Evolutionary conservation across 1,284 basidiomycete species (phyloP).

Genomic region (Agaricales sp.): DNA sequence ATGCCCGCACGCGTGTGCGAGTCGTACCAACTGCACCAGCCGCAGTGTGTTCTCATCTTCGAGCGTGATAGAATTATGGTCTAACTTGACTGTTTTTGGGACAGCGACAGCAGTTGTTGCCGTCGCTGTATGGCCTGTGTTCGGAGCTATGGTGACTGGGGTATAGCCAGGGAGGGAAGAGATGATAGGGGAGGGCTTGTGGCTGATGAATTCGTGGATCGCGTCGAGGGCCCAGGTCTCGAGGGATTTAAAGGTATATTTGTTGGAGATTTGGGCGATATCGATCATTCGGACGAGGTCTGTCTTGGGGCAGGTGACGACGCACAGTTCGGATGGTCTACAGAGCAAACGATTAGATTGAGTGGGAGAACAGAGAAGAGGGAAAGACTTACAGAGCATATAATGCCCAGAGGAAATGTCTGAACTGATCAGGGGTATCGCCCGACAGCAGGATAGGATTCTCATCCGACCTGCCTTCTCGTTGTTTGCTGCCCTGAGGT

Average conservation of each 20-base stretch:
- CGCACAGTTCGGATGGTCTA: slow-evolving; percentile 49
- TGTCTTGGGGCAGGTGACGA: slow-evolving; percentile 31
- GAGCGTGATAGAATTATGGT: too few relatives aligned
- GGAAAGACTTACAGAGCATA: slow-evolving; percentile 48
- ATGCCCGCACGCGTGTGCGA: slow-evolving; percentile 53
- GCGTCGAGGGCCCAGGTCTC: slow-evolving; percentile 61
- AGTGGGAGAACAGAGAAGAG: slow-evolving; percentile 8
- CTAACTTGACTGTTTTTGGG: slow-evolving; percentile 6
- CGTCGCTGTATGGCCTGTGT: slow-evolving; percentile 10
- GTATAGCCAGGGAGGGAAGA: slow-evolving; percentile 22
- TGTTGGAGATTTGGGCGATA: slow-evolving; percentile 50
- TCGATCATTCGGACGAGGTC: slow-evolving; percentile 47
- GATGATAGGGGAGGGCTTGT: slow-evolving; percentile 45
- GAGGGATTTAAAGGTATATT: slow-evolving; percentile 58
- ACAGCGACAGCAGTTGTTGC: slow-evolving; percentile 7
- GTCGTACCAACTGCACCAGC: slow-evolving; percentile 51
- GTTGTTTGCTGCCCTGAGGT: slow-evolving; percentile 35
- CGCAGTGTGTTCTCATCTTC: slow-evolving; percentile 34
- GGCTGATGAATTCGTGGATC: slow-evolving; percentile 51
- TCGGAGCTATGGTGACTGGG: slow-evolving; percentile 17
- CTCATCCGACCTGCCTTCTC: slow-evolving; percentile 51
- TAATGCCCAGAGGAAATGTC: slow-evolving; percentile 46
- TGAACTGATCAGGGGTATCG: slow-evolving; percentile 50
- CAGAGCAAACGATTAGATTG: slow-evolving; percentile 5
- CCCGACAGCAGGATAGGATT: slow-evolving; percentile 50